Base-by-base conservation (phyloP, 208 protist species). In the Plasmodiophora brassicae region DNA sequence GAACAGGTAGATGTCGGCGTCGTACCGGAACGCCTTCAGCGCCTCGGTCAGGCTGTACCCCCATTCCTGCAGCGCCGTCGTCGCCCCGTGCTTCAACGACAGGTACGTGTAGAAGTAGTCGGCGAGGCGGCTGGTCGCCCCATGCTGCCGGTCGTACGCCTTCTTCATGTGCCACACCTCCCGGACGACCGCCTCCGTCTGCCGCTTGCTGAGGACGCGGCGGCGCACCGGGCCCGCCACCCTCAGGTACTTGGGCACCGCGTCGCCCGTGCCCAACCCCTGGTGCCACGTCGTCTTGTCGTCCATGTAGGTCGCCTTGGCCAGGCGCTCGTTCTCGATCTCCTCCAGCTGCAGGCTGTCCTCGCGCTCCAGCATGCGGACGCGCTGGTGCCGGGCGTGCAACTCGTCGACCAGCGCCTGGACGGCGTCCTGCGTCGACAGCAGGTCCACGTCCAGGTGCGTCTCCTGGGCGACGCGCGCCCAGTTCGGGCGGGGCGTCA, bases 91-190 rank as follows among this genome's bases (percentile, higher is more conserved):
- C n/a, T 78, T 78, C 10, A 38, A 44, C 5, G 65, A 78, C n/a
- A 78, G 65, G 41, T 78, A 78, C 65, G 65, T 78, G 65, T 78
- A 78, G 65, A 78, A 5, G n/a, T 78, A 78, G 41, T 78, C 65
- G n/a, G 65, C 5, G n/a, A 78, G 65, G 32, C n/a, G 32, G 32
- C 32, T 44, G 14, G 32, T n/a, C 5, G n/a, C 20, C 5, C 65
- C 65, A 32, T 38, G 65, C n/a, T 78, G 65, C n/a, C n/a, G 5
- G 41, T 78, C 65, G n/a, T 36, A 78, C 5, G n/a, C 5, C n/a
- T 38, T 78, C 65, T 78, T 78, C 65, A 78, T 78, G n/a, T 36
- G 5, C 65, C 65, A 78, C 14, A 78, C 65, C 20, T 78, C 65
- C 20, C 65, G 65, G 20, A 78, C n/a, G n/a, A 32, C 41, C 5